Percentiles rank a stretch among this genome's conserved stretches.
phyloP scores from a whole-genome alignment of 2,329 filamentous ascomycete genomes.

The Penicillium sp. region DNA sequence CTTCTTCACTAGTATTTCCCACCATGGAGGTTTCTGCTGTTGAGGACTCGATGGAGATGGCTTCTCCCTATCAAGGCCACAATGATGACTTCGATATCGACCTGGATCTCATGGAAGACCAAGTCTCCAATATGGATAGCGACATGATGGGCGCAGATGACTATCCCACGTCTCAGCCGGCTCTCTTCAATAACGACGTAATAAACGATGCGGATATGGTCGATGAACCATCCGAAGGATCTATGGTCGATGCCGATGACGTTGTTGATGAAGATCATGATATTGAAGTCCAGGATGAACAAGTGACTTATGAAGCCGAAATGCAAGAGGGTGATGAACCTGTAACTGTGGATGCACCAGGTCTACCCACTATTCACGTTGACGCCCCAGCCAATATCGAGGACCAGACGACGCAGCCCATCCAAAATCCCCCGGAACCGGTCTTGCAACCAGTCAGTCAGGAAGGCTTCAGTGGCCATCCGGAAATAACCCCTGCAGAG shows the following conservation, averaged over 20 bases:
- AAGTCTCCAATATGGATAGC: slow-evolving; percentile 54
- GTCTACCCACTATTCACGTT: slow-evolving; percentile 20
- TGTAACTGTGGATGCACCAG: slow-evolving; percentile 30
- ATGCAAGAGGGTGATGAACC: slow-evolving; percentile 40
- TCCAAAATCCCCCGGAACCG: slow-evolving; percentile 5
- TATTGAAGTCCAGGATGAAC: slow-evolving; percentile 30
- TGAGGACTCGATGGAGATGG: slow-evolving; percentile 45
- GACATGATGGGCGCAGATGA: slow-evolving; percentile 41
- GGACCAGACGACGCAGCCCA: slow-evolving; percentile 3
- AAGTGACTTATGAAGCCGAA: slow-evolving; percentile 35
- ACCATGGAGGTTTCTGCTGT: slow-evolving; percentile 36
- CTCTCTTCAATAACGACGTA: slow-evolving; percentile 28
- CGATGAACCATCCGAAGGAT: slow-evolving; percentile 40
- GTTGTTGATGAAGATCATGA: slow-evolving; percentile 25
- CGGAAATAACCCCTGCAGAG: not conserved
- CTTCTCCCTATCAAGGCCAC: slow-evolving; percentile 37
- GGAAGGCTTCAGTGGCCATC: not conserved
- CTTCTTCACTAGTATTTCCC: slow-evolving; percentile 27
- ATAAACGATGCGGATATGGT: slow-evolving; percentile 46
- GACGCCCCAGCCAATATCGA: slow-evolving; percentile 10
- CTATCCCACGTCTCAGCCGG: slow-evolving; percentile 28
- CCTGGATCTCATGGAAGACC: slow-evolving; percentile 53
- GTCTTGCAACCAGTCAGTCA: not conserved
- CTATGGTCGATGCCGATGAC: slow-evolving; percentile 36
- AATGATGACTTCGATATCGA: slow-evolving; percentile 56